Evolutionary conservation across 768 basidiomycete genomes (phyloP), one percentile per base, ranked within the genome.

Genomic region (Sutorius australiensis): DNA sequence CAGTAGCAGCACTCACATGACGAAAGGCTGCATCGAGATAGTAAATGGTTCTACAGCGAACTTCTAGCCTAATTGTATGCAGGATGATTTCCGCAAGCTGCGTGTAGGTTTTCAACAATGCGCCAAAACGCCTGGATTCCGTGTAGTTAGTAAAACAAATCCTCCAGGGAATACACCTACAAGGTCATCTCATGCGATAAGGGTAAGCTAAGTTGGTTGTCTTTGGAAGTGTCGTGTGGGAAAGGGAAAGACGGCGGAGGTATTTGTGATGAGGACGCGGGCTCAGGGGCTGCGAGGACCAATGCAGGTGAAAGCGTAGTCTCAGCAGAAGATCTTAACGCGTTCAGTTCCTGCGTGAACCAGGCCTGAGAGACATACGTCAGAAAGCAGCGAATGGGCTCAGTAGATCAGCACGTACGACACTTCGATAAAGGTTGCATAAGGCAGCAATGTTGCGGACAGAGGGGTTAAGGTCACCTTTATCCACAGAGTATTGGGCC

Each of bases 151-250:
- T 33, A 24, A 38, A 41, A 14, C 11, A 21, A 10, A 21, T 14
- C 7, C 44, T 5, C 17, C 42, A 36, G n/a, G 8, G 7, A 47
- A 48, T 13, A 45, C 28, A 73, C 92, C 60, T 60, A 95, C 95
- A 94, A 66, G 14, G 86, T 77, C 94, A 95, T 98, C 55, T 95
- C 94, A 40, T 75, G 76, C 1, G 93, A 94, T 31, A 98, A 74
- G 4, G 92, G 89, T 5, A 98, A 75, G 51, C 74, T 77, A 28
- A 93, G 72, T 19, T 77, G 74, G 16, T 83, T 81, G 28, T 76
- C 67, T 10, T 75, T 60, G 16, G 69, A 56, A 11, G 67, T 54
- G 0, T 75, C 69, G 1, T 73, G 66, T 21, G 77, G 50, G 0
- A 72, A 61, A n/a, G 82, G 77, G 13, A 78, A 67, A 52, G 75